A percentile compares a stretch with the other conserved stretches of the same genome.
Conservation (phyloP, 2,329 filamentous ascomycete genomes). For the Hypoxylon sp. region DNA sequence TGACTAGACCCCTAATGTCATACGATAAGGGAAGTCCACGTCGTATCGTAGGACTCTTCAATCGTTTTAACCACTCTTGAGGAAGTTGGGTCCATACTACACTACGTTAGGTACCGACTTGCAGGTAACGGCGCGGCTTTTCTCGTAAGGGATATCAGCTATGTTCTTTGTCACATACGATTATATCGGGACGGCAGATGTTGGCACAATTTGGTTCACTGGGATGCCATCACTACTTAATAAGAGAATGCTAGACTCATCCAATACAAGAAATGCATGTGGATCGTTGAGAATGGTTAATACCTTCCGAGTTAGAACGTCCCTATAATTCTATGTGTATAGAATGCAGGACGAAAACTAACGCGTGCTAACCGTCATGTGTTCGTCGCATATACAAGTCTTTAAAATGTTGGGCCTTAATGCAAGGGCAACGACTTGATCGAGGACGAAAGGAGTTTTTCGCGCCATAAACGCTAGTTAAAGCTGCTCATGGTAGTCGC, state of each 20-base stretch:
- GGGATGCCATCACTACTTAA: neutral
- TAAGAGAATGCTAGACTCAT: neutral
- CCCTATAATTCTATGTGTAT: neutral
- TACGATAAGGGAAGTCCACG: neutral
- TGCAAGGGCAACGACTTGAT: neutral
- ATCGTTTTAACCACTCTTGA: neutral
- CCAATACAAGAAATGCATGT: neutral
- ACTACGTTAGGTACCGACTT: neutral
- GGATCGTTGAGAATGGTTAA: neutral
- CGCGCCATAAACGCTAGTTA: neutral
- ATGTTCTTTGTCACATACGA: neutral
- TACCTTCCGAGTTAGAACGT: neutral
- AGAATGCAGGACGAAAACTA: neutral
- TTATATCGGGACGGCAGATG: neutral
- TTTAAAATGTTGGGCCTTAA: neutral
- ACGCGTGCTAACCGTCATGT: neutral
- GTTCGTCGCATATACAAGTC: neutral
- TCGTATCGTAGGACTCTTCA: neutral
- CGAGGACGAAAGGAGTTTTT: neutral
- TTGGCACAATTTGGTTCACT: neutral
- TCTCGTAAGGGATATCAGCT: neutral
- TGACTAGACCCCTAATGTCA: neutral
- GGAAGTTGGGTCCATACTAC: neutral
- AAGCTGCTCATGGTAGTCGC: neutral
- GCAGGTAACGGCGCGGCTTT: neutral